Conservation (phyloP, 2,329 filamentous ascomycete species). For the Paraphoma sp. region DNA sequence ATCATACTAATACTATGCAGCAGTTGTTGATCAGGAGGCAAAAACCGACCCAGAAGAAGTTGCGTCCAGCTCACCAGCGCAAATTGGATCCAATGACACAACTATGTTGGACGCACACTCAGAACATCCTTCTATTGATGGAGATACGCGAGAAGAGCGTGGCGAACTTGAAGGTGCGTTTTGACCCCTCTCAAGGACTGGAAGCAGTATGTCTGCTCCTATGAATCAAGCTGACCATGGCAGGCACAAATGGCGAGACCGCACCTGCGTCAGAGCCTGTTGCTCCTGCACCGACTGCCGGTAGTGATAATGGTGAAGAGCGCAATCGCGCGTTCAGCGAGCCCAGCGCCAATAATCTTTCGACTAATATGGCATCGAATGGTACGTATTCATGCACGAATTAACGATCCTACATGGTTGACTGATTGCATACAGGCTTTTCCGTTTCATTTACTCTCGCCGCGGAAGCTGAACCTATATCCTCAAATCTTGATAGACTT, state of each 20-base stretch:
- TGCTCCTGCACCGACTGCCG: neutral
- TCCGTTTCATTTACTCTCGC: constrained; percentile 17
- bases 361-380: neutral
- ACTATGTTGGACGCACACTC: neutral
- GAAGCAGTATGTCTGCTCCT: too few species aligned
- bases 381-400: neutral
- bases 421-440: neutral
- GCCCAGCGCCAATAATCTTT: neutral
- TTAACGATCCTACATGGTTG: neutral
- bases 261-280: neutral
- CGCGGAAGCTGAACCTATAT: constrained; percentile 24
- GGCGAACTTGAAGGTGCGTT: too few species aligned
- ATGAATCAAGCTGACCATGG: neutral
- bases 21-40: neutral
- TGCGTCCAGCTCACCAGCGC: neutral
- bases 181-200: too few species aligned
- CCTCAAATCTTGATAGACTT: constrained; percentile 27
- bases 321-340: neutral
- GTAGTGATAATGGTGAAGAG: neutral
- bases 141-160: neutral
- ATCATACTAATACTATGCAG: neutral
- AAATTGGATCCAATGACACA: neutral
- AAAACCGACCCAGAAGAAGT: neutral
- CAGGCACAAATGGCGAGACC: neutral
- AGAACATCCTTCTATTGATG: too few species aligned